These are phyloP conservation scores for Kuraishia ogatae DNA, from an alignment of 805 yeast genomes.

Conservation along the genomic window DNA sequence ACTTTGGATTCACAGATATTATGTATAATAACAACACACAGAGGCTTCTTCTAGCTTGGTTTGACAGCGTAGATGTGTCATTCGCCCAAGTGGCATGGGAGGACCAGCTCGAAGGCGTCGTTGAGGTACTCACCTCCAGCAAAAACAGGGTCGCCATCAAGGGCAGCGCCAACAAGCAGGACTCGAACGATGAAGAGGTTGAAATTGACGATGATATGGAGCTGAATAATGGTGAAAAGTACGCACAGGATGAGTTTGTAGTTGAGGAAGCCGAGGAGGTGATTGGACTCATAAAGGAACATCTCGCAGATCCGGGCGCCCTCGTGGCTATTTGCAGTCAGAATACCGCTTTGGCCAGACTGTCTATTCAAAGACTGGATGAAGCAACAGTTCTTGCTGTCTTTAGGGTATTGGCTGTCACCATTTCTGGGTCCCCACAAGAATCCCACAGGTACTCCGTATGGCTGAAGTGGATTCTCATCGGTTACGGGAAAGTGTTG, in stretches of 20 bases:
- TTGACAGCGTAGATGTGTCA: conserved; percentile 16
- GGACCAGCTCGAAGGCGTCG: not conserved
- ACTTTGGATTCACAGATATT: conserved; percentile 9
- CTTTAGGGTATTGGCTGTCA: conserved; percentile 36
- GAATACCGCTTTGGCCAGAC: conserved; percentile 34
- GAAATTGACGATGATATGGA: not conserved
- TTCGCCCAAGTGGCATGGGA: conserved; percentile 9
- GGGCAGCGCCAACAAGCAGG: not conserved
- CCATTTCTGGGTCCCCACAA: conserved; percentile 44
- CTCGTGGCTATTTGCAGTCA: conserved; percentile 24
- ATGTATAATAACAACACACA: conserved; percentile 1
- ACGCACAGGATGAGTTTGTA: conserved; percentile 9
- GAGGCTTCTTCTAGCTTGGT: conserved; percentile 15
- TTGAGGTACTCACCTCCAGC: not conserved
- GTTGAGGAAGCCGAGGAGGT: conserved; percentile 16
- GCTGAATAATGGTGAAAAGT: conserved; percentile 8
- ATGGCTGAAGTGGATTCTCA: conserved; percentile 82
- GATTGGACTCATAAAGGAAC: conserved; percentile 13
- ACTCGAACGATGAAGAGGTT: not conserved
- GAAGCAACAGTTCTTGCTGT: conserved; percentile 32
- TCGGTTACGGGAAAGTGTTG: conserved; percentile 60
- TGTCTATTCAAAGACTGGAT: conserved; percentile 46
- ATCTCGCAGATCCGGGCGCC: conserved; percentile 16
- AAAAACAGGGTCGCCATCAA: not conserved
- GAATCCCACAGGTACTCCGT: conserved; percentile 35